Percentiles rank a stretch among this genome's conserved stretches.
Evolutionary conservation across 257 asterid species (phyloP).

Genomic region (Solanum piurae): DNA sequence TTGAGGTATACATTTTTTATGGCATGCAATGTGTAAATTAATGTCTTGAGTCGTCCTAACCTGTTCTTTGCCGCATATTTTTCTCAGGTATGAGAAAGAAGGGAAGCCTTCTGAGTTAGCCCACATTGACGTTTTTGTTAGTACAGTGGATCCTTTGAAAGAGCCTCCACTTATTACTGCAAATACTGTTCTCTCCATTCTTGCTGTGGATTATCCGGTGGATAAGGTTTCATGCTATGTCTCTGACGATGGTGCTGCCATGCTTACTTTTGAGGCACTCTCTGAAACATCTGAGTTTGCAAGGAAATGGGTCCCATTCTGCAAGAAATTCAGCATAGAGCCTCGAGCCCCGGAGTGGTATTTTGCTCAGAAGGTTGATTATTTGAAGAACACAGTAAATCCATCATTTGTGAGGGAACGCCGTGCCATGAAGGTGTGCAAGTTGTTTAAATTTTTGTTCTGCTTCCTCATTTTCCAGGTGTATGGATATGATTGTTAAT

Average conservation of each 20-base stretch:
- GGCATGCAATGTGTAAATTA: neutral
- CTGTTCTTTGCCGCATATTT: neutral
- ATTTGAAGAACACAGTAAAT: conserved; percentile 65
- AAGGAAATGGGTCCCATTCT: conserved; percentile 87
- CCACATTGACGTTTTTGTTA: conserved; percentile 51
- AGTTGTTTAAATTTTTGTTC: neutral
- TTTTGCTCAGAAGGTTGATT: conserved; percentile 74
- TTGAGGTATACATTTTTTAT: conserved; percentile 40
- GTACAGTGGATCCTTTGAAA: conserved; percentile 84
- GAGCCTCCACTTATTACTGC: conserved; percentile 94
- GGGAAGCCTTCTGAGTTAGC: conserved; percentile 60
- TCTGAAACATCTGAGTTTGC: conserved; percentile 88
- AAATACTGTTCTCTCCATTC: conserved; percentile 83
- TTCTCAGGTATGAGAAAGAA: conserved; percentile 50
- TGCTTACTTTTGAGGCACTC: conserved; percentile 88
- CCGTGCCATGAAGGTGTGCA: conserved; percentile 78
- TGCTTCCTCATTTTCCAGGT: neutral
- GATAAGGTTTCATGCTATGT: conserved; percentile 86
- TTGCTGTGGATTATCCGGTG: conserved; percentile 78
- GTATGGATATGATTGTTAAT: neutral
- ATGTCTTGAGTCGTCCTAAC: neutral
- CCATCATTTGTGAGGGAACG: conserved; percentile 85
- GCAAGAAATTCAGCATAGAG: conserved; percentile 69
- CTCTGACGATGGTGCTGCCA: conserved; percentile 90
- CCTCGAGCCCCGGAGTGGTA: conserved; percentile 95